Base-by-base conservation (phyloP, 306 rosid species). In the Mucuna pruriens region DNA sequence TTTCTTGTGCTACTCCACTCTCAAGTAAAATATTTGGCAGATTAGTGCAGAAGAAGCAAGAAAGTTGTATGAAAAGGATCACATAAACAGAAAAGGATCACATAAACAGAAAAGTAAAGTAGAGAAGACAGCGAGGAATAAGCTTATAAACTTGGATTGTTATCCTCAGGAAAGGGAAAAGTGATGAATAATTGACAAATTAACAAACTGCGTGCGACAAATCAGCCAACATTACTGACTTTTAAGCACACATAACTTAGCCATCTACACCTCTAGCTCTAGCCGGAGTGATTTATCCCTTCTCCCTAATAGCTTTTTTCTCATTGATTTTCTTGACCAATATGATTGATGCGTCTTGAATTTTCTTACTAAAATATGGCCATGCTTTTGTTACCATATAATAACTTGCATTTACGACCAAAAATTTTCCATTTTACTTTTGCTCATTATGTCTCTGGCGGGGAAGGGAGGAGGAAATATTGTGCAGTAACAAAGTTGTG, bases 151-250 rank as follows among this genome's bases (percentile, higher is more conserved):
- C n/a, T 7, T 23, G 45, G 25, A 39, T 39, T 58, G 29, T 25
- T 17, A 62, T 76, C 80, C 16, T 10, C 17, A 5, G 25, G 16
- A 33, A 31, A 45, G 25, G 48, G 7, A 63, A 46, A 61, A 61
- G 1, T 42, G 16, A 26, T 11, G 22, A 76, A 31, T 63, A 49
- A 3, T 77, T 34, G 52, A 64, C 51, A 19, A 42, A 31, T 76
- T 61, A 44, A 60, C 29, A 40, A 26, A 7, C 33, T 25, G 45
- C 39, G 16, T 31, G 25, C 5, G 74, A 77, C 42, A 78, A 52
- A 36, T 48, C 25, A 67, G 57, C 55, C 82, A 78, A 42, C 33
- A 67, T 23, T 78, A 9, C 4, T 67, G 67, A 52, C 76, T 29
- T 51, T 1, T 65, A 66, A 38, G 29, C 54, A 55, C 52, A 64